Evolutionary conservation across 306 rosid species (phyloP), one percentile per base, ranked within the genome.

Genomic region (Medicago lupulina): DNA sequence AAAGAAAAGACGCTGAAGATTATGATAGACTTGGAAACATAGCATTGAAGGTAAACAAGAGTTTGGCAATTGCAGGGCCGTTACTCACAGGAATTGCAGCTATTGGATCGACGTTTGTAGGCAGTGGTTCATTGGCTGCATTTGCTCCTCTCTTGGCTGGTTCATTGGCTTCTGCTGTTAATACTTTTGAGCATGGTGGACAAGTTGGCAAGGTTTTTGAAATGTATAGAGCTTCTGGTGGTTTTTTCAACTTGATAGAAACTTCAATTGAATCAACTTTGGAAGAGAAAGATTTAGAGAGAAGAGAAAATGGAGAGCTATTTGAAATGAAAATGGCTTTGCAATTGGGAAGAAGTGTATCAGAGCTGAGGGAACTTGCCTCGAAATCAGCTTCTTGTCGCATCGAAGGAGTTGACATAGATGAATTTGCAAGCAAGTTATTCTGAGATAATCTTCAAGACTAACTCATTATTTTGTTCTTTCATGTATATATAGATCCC

Each of bases 201-300:
- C 97, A 92, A 81, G 82, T 92, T 2, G 97, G 97, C 1, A 89
- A 83, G 97, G 85, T 92, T 78, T 62, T 89, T 16, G 96, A 92
- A 81, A 82, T 92, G 91, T 92, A 89, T 9, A 85, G 93, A 58
- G 41, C 65, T 66, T 80, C 84, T 17, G 91, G 70, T 0, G 97
- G 96, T 0, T 85, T 86, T 74, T 92, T 92, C 61, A 34, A 67
- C 28, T 23, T 76, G 70, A 2, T 91, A 40, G 90, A 91, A 55
- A 74, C 67, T 1, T 78, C 86, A 1, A 67, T 91, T 47, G 87
- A 81, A 49, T 65, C 88, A 14, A 76, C 84, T 0, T 87, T 91
- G 4, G 79, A 43, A 10, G 95, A 91, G 61, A 59, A 28, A 4
- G 86, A 91, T 51, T 59, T 79, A 53, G 91, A 88, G 75, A 87